These are phyloP conservation scores for Lentinula novae-zelandiae DNA, from an alignment of 1,284 basidiomycete species.

Conservation along the genomic window DNA sequence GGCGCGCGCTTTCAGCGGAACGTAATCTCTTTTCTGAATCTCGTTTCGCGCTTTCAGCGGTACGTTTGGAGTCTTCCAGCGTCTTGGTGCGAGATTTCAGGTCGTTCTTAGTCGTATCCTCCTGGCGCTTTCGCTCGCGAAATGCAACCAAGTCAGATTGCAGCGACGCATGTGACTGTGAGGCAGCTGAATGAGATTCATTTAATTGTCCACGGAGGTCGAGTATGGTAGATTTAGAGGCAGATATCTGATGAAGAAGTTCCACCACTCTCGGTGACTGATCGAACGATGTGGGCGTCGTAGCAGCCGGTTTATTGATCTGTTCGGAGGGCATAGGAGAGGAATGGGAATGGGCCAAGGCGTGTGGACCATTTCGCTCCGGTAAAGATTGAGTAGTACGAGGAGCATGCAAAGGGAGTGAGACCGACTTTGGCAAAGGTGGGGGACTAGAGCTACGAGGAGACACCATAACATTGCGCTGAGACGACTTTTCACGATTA, in stretches of 20 bases:
- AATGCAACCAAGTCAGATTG: conserved; percentile 73
- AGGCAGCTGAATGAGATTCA: conserved; percentile 60
- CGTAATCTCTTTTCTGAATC: conserved; percentile 89
- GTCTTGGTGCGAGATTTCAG: conserved; percentile 78
- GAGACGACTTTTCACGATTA: conserved; percentile 53
- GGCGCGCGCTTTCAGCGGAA: conserved; percentile 60
- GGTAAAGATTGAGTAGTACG: conserved; percentile 32
- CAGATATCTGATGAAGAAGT: conserved; percentile 73
- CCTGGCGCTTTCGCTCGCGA: conserved; percentile 76
- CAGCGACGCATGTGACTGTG: conserved; percentile 61
- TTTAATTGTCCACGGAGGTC: conserved; percentile 78
- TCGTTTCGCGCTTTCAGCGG: conserved; percentile 72
- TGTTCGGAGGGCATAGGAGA: conserved; percentile 31
- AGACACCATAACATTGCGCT: conserved; percentile 29
- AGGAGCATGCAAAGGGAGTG: conserved; percentile 67
- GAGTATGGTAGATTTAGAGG: conserved; percentile 60
- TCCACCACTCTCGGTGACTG: conserved; percentile 73
- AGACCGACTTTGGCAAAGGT: conserved; percentile 77
- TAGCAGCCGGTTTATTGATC: conserved; percentile 30
- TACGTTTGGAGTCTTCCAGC: conserved; percentile 84
- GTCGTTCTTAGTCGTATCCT: conserved; percentile 77
- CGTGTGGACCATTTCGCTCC: conserved; percentile 25
- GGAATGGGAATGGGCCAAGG: conserved; percentile 31
- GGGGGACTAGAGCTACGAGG: conserved; percentile 68
- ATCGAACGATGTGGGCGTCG: conserved; percentile 47